These are phyloP conservation scores for Cryptococcus sp. DNA, from an alignment of 1,284 basidiomycete species.

Conservation along the genomic window DNA sequence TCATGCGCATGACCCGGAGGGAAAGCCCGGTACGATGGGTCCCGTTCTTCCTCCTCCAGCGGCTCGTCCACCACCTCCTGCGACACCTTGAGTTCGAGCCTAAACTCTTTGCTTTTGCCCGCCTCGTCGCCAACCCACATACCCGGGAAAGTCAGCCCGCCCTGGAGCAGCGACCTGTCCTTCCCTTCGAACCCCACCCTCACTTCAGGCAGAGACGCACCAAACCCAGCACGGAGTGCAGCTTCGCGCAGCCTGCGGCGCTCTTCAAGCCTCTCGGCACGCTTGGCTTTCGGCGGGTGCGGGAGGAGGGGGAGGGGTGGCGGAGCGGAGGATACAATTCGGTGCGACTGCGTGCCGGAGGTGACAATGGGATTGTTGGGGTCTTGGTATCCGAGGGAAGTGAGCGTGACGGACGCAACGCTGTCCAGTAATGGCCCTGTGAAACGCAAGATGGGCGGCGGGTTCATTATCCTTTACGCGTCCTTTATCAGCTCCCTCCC, in stretches of 20 bases:
- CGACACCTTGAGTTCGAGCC: conserved; percentile 30
- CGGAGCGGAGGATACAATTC: conserved; percentile 12
- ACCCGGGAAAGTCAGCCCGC: conserved; percentile 38
- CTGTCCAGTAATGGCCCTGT: conserved; percentile 26
- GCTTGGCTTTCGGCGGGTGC: neutral
- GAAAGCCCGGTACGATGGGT: neutral
- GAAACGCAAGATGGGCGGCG: conserved; percentile 40
- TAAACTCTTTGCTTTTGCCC: conserved; percentile 38
- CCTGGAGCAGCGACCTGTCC: conserved; percentile 23
- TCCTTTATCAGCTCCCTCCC: conserved; percentile 10
- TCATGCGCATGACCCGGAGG: neutral
- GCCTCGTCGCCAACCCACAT: conserved; percentile 36
- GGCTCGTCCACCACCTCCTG: conserved; percentile 10
- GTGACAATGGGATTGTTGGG: conserved; percentile 8
- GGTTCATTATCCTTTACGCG: conserved; percentile 35
- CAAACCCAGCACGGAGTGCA: conserved; percentile 35
- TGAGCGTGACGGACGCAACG: conserved; percentile 24
- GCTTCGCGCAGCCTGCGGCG: conserved; percentile 22
- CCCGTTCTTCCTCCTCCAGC: neutral
- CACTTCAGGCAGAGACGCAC: conserved; percentile 28
- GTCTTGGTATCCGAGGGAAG: conserved; percentile 5
- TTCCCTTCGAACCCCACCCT: conserved; percentile 15
- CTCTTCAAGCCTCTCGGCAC: conserved; percentile 12
- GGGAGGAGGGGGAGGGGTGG: neutral
- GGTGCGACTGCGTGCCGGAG: conserved; percentile 33